Evolutionary conservation across 1,284 basidiomycete genomes (phyloP), one percentile per base, ranked within the genome.

Genomic region (Farysia itapuensis): DNA sequence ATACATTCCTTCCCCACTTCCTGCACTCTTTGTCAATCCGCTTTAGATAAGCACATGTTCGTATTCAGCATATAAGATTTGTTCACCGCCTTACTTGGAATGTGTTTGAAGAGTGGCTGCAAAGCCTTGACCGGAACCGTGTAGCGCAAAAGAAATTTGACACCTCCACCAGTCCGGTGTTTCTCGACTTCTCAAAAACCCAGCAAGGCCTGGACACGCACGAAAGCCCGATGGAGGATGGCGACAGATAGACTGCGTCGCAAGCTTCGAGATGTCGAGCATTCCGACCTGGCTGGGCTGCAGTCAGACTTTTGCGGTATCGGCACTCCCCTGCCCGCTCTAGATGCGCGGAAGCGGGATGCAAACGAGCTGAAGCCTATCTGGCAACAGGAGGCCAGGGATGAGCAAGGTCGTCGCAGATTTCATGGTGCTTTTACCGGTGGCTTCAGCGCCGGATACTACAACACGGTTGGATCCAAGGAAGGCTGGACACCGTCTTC

Each of bases 381-480:
- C 39, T 98, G 95, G 95, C 90, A 98, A 76, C 94, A 96, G 80
- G 91, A 96, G 66, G 91, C 92, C 2, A 82, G 87, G 58, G 94
- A 98, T 80, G 94, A 96, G 78, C 86, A 96, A 76, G 95, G 95
- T 5, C 81, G 94, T 37, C 80, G 90, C 57, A 81, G 94, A 43
- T 81, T 99, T 32, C 94, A 99, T 75, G 94, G 95, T 13, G 95
- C 94, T 4, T 98, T 98, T 79, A 97, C 93, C 0, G 95, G 94
- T 21, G 95, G 94, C 7, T 98, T 90, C 81, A 92, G 89, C 0
- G 95, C 94, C 9, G 94, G 94, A 0, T 97, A 97, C 79, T 97
- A 88, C 81, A 98, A 98, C 77, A 85, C 86, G 0, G 94, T 95
- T 16, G 94, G 94, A 0, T 91, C 89, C 4, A 91, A 94, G 77